Percentiles rank a stretch among this genome's conserved stretches.
Conservation (phyloP, 441 rosid genomes). For the Populus hybrid region DNA sequence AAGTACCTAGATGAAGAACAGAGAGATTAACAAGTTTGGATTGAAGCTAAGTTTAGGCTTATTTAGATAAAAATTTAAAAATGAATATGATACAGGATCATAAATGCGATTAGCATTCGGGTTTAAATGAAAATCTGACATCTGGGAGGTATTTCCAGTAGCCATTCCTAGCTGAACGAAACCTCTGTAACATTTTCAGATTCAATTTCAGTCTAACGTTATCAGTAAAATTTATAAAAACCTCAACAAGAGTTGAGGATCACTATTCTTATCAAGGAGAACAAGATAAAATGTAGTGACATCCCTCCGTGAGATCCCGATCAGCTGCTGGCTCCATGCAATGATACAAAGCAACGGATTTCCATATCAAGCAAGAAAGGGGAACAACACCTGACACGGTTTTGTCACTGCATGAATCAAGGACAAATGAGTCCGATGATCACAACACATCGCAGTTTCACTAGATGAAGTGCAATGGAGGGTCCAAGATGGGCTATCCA, state of each 20-base stretch:
- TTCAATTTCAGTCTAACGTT: conserved; percentile 40
- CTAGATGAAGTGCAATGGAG: conserved; percentile 61
- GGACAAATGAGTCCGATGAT: conserved; percentile 66
- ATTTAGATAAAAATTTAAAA: no score
- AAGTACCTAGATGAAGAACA: no score
- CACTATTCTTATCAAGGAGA: conserved; percentile 38
- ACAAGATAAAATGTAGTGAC: conserved; percentile 63
- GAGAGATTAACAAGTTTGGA: no score
- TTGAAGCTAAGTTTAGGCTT: no score
- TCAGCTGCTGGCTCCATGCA: conserved; percentile 33
- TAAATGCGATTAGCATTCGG: no score
- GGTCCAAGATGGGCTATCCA: conserved; percentile 73
- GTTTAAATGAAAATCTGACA: no score
- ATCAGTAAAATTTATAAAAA: conserved; percentile 32
- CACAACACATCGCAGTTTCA: conserved; percentile 67
- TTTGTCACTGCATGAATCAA: conserved; percentile 48
- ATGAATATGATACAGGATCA: no score
- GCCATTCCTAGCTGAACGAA: no score
- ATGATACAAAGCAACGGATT: conserved; percentile 62
- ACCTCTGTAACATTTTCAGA: conserved; percentile 27
- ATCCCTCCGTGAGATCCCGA: conserved; percentile 71
- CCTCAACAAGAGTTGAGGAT: conserved; percentile 32
- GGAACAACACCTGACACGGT: conserved; percentile 55
- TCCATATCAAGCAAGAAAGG: conserved; percentile 61
- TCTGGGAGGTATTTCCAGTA: no score